A percentile compares a stretch with the other conserved stretches of the same genome.
phyloP scores from a whole-genome alignment of 202 grass and related monocot species.

The Carex arenaria region DNA sequence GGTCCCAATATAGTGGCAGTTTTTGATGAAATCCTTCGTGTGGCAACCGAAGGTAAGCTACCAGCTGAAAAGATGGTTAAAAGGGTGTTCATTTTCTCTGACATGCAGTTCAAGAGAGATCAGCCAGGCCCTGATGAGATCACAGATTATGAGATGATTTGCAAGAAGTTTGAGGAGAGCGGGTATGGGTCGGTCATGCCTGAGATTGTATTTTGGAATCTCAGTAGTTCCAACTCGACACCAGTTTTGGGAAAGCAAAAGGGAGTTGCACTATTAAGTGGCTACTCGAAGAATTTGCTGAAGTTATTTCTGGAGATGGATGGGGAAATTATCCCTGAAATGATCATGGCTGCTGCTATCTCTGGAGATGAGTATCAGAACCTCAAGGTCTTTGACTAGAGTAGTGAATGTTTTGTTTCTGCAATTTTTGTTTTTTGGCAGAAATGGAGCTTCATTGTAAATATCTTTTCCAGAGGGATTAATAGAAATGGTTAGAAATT shows the following conservation, averaged over 20 bases:
- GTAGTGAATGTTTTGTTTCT: constrained; percentile 1
- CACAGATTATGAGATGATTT: constrained; percentile 50
- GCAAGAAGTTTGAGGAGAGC: constrained; percentile 18
- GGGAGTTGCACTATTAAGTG: constrained; percentile 44
- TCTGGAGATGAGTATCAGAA: constrained; percentile 38
- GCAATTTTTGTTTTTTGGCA: neutral
- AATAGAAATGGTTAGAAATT: neutral
- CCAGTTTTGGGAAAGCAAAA: constrained; percentile 31
- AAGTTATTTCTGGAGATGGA: constrained; percentile 47
- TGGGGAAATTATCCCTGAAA: constrained; percentile 29
- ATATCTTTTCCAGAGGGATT: constrained; percentile 8
- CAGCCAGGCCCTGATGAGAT: constrained; percentile 1
- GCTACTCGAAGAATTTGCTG: constrained; percentile 62
- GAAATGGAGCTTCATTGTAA: constrained; percentile 15
- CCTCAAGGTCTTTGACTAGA: constrained; percentile 37
- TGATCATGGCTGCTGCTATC: constrained; percentile 44
- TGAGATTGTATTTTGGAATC: constrained; percentile 65
- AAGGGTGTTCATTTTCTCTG: constrained; percentile 53
- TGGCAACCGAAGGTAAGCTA: constrained; percentile 29
- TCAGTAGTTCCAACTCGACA: constrained; percentile 34
- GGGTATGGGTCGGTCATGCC: constrained; percentile 36
- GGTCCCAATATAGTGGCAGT: constrained; percentile 46
- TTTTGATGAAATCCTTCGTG: constrained; percentile 38
- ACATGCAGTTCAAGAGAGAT: constrained; percentile 48
- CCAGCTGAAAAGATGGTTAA: constrained; percentile 50